Evolutionary conservation across 495 filamentous ascomycete genomes (phyloP).

Genomic region (Penicillium daleae): DNA sequence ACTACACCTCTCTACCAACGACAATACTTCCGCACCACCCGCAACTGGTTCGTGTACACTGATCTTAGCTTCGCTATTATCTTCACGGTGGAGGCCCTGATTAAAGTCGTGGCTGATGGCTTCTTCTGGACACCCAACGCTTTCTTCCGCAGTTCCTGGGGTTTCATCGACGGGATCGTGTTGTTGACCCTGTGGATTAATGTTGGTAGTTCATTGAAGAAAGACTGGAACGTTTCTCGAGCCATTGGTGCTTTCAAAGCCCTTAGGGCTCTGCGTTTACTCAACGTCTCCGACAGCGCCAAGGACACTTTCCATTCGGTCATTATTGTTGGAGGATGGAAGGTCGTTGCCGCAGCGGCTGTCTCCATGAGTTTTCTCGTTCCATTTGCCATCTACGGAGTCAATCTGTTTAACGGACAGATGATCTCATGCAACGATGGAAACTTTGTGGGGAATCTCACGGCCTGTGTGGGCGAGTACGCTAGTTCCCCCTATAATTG

Average conservation of each 20-base stretch:
- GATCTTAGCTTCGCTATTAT: slow-evolving; percentile 88
- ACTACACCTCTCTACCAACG: slow-evolving; percentile 94
- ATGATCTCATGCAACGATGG: slow-evolving; percentile 81
- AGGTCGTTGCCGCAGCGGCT: slow-evolving; percentile 82
- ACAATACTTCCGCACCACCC: slow-evolving; percentile 73
- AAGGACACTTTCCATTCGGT: slow-evolving; percentile 96
- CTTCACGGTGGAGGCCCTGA: slow-evolving; percentile 84
- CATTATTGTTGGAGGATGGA: slow-evolving; percentile 89
- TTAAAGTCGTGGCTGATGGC: slow-evolving; percentile 96
- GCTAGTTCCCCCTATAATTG: slow-evolving; percentile 76
- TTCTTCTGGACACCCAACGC: slow-evolving; percentile 98
- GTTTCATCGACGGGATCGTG: slow-evolving; percentile 92
- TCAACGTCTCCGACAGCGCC: slow-evolving; percentile 96
- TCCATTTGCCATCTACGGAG: slow-evolving; percentile 92
- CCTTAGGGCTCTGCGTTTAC: slow-evolving; percentile 84
- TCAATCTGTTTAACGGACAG: slow-evolving; percentile 89
- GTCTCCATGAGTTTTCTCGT: slow-evolving; percentile 94
- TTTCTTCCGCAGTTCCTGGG: slow-evolving; percentile 95
- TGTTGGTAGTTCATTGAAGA: slow-evolving; percentile 76
- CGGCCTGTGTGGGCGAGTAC: slow-evolving; percentile 78
- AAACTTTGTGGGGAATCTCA: slow-evolving; percentile 57
- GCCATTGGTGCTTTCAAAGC: slow-evolving; percentile 98
- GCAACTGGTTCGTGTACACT: slow-evolving; percentile 93
- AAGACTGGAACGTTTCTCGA: slow-evolving; percentile 79
- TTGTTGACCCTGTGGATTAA: slow-evolving; percentile 96